A percentile compares a stretch with the other conserved stretches of the same genome.
Evolutionary conservation across 495 filamentous ascomycete genomes (phyloP).

Genomic region (Xylaria castorea): DNA sequence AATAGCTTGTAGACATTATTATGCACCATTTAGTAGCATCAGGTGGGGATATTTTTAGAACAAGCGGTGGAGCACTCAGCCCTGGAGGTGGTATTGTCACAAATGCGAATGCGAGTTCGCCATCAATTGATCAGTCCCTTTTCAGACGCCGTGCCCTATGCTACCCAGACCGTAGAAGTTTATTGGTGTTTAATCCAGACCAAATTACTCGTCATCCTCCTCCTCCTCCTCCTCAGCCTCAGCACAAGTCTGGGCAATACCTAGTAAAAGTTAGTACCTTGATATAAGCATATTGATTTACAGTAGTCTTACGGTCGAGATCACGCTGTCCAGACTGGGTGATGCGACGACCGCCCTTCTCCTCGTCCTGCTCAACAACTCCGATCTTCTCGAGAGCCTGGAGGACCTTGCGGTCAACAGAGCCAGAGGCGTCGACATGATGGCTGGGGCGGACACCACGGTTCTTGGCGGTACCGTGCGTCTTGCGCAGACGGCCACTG

Average conservation of each 20-base stretch:
- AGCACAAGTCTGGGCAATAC: slow-evolving; percentile 74
- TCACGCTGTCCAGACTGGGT: slow-evolving; percentile 95
- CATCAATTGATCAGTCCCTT: slow-evolving; percentile 44
- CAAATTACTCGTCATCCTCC: slow-evolving; percentile 65
- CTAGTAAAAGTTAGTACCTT: slow-evolving; percentile 42
- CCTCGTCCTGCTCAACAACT: slow-evolving; percentile 94
- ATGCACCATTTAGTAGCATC: neutral
- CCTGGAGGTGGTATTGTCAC: slow-evolving; percentile 10
- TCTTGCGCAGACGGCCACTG: slow-evolving; percentile 64
- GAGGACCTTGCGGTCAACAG: slow-evolving; percentile 93
- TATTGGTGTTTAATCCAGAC: slow-evolving; percentile 31
- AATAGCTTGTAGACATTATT: neutral
- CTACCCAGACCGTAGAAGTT: slow-evolving; percentile 42
- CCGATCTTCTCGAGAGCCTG: slow-evolving; percentile 99
- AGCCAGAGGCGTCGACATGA: slow-evolving; percentile 94
- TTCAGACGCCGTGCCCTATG: slow-evolving; percentile 45
- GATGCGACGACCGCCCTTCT: slow-evolving; percentile 95
- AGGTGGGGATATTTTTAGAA: neutral
- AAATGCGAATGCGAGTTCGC: slow-evolving; percentile 41
- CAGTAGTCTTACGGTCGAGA: slow-evolving; percentile 73
- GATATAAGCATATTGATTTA: slow-evolving; percentile 22
- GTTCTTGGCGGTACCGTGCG: slow-evolving; percentile 96
- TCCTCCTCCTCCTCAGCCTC: slow-evolving; percentile 75
- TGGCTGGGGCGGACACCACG: slow-evolving; percentile 88
- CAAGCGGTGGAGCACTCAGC: slow-evolving; percentile 1